Percentiles rank a stretch among this genome's conserved stretches.
Evolutionary conservation across 371 early-diverging fungal species (phyloP).

Genomic region (Massospora cicadina): DNA sequence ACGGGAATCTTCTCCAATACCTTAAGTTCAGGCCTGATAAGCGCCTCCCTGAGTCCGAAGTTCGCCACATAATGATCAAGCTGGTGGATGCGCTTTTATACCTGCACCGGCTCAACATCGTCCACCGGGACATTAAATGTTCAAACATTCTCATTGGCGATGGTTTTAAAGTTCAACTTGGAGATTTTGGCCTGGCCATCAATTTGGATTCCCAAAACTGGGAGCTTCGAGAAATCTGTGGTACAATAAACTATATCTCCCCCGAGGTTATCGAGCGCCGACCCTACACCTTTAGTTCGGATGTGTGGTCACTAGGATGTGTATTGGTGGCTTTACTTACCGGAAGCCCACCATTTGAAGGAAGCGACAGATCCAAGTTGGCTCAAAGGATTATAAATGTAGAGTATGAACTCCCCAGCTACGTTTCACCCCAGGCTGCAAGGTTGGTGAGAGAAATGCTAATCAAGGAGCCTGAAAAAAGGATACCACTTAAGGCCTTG

Average conservation of each 20-base stretch:
- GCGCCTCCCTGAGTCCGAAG: conserved; percentile 24
- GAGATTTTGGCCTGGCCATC: conserved; percentile 1
- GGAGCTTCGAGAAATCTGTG: background rate
- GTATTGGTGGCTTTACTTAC: conserved; percentile 39
- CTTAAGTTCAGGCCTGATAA: conserved; percentile 20
- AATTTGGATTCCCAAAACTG: background rate
- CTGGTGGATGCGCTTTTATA: conserved; percentile 76
- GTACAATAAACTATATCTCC: conserved; percentile 7
- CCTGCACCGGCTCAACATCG: conserved; percentile 67
- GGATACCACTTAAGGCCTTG: background rate
- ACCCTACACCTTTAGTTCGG: conserved; percentile 39
- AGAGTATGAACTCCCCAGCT: background rate
- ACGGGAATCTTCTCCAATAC: background rate
- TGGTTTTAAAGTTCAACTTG: background rate
- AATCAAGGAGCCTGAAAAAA: background rate
- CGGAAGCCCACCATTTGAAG: conserved; percentile 54
- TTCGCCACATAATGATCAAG: conserved; percentile 51
- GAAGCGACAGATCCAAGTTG: background rate
- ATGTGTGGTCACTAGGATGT: conserved; percentile 53
- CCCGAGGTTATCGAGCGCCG: conserved; percentile 13
- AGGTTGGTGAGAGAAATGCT: background rate
- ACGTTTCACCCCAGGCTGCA: background rate
- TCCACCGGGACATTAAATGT: conserved; percentile 97
- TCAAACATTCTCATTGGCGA: conserved; percentile 61
- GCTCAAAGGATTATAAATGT: background rate